These are phyloP conservation scores for Irpex sp. DNA, from an alignment of 1,284 basidiomycete species.

Conservation along the genomic window DNA sequence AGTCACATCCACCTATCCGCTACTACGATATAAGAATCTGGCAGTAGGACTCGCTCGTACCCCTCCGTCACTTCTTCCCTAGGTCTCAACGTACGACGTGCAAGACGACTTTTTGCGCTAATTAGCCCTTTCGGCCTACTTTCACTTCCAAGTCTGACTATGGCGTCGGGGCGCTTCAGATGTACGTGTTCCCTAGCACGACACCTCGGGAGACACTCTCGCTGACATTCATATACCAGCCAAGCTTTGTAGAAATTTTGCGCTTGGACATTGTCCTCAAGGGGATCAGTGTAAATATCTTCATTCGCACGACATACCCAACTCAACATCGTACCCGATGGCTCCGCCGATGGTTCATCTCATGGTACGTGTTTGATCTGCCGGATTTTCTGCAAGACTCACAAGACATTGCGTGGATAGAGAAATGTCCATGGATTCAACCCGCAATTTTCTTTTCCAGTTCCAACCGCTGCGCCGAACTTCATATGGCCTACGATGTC, in stretches of 20 bases:
- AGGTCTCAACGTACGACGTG: not conserved
- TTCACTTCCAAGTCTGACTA: not conserved
- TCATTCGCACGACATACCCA: conserved; percentile 18
- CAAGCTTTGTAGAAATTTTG: conserved; percentile 30
- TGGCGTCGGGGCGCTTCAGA: conserved; percentile 13
- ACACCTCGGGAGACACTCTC: not conserved
- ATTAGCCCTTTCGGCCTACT: not conserved
- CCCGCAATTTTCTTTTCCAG: conserved; percentile 10
- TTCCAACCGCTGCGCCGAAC: conserved; percentile 2
- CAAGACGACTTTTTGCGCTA: not conserved
- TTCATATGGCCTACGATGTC: conserved; percentile 3
- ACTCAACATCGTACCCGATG: conserved; percentile 7
- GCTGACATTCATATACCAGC: conserved; percentile 11
- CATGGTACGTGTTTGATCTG: conserved; percentile 6
- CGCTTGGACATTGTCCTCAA: conserved; percentile 29
- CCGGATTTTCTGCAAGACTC: not conserved
- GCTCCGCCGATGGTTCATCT: not conserved
- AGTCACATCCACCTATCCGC: conserved; percentile 19
- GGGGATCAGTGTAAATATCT: conserved; percentile 28
- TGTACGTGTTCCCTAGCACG: conserved; percentile 16
- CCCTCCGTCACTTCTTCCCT: not conserved
- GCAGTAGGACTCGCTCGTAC: conserved; percentile 11
- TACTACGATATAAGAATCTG: conserved; percentile 26
- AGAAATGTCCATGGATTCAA: not conserved
- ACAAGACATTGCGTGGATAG: not conserved